Evolutionary conservation across 2,329 filamentous ascomycete genomes (phyloP), one percentile per base, ranked within the genome.

Genomic region (Ophiostoma perfectum): DNA sequence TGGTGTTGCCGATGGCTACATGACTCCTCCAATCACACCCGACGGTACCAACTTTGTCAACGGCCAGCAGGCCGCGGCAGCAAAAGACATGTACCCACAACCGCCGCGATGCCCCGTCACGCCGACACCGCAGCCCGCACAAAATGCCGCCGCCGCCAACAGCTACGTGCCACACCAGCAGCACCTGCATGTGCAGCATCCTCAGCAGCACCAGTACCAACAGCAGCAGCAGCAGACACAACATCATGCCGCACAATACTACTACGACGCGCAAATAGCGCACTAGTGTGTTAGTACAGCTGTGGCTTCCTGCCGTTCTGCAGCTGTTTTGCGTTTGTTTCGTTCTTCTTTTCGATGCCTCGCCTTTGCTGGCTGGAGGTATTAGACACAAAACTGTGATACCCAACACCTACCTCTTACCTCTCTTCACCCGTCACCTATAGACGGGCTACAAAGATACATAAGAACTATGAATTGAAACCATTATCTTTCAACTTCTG

Each of bases 21-120:
- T 93, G 73, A 95, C 92, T 16, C 92, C 92, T 39, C 92, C 92
- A 1, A 94, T 95, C 76, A 95, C 92, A 0, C 92, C 92, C 4
- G 91, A 94, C 71, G 86, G 87, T 7, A 82, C 84, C 66, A 82
- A 80, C 72, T 87, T 87, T 67, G 80, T 77, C 73, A 87, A 87
- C 67, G 80, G 77, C 42, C 78, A 79, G 65, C 77, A 79, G 64
- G 78, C 77, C 49, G 76, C 75, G 7, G 77, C 78, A 74, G 76
- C 78, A 65, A 83, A 83, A 74, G 83, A 85, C 66, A 75, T 73
- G 3, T 83, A 84, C 72, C 77, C 58, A 0, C 38, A 82, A 42
- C 81, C 83, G 18, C 82, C 83, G 36, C 81, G 86, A 67, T 88
- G 86, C 73, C 87, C 87, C 0, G 84, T 88, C 60, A 89, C 87